Evolutionary conservation across 2,329 filamentous ascomycete genomes (phyloP), one percentile per base, ranked within the genome.

Genomic region (Alternaria metachromatica): DNA sequence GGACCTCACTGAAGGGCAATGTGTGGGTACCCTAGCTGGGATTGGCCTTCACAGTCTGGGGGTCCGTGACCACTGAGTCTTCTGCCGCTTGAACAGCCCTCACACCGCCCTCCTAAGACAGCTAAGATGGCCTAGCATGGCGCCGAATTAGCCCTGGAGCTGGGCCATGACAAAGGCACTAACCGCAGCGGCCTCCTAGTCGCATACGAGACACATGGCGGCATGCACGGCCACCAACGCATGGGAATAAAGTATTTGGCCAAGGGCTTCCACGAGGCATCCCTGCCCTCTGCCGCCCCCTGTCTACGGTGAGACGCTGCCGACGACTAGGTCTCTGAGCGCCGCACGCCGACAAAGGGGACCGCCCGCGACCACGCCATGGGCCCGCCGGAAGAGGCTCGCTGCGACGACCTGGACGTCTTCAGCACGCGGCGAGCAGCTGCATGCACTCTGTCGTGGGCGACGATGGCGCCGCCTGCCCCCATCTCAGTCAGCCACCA

Each of bases 1-100:
- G 71, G 69, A 71, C 70, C 66, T 70, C 70, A 71, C 67, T 65
- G 71, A 74, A 71, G 72, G 70, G 74, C 69, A 63, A 73, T 70
- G 71, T 72, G 77, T 75, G 75, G 75, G 73, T 73, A 77, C 74
- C 68, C 71, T 76, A 73, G 75, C 75, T 73, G 72, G 74, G 74
- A 76, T 76, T 66, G 70, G 62, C 64, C 66, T 64, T 64, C 55
- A 49, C 54, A 48, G 60, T 58, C 62, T 70, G 66, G 68, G 64
- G 68, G 63, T 63, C 66, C 66, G 70, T 72, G 69, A 62, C 59
- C 65, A 64, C 54, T 55, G 65, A 65, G 64, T 68, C 69, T 72
- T 71, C 71, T 75, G 64, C 73, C 66, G 67, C 68, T 62, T 60
- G 51, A 64, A 62, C 66, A 65, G 71, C 60, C 55, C 58, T 63